Conservation (phyloP, 1,284 basidiomycete genomes). For the Cystobasidium slooffiae region DNA sequence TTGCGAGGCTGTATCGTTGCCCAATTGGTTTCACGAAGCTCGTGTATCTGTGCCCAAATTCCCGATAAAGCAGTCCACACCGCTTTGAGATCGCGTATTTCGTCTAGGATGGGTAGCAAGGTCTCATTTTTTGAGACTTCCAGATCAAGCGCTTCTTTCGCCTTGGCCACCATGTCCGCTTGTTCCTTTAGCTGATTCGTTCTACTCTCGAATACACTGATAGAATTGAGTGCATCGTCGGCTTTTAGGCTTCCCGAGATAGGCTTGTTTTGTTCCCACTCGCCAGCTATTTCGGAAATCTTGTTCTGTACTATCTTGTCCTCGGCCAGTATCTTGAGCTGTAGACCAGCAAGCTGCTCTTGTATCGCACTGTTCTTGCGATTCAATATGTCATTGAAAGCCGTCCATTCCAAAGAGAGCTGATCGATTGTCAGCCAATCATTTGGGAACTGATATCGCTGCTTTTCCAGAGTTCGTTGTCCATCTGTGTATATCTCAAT, state of each 20-base stretch:
- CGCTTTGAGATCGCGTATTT: conserved; percentile 91
- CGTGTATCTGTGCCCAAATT: conserved; percentile 90
- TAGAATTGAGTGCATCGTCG: conserved; percentile 91
- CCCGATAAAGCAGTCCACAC: conserved; percentile 99
- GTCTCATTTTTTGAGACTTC: conserved; percentile 88
- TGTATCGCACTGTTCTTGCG: conserved; percentile 98
- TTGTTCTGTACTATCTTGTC: conserved; percentile 96
- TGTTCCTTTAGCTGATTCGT: conserved; percentile 88
- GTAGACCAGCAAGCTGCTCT: conserved; percentile 96
- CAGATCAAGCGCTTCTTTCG: conserved; percentile 95
- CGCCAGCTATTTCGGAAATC: conserved; percentile 82
- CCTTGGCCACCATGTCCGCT: conserved; percentile 88
- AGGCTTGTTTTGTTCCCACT: conserved; percentile 95
- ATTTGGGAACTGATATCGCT: conserved; percentile 92
- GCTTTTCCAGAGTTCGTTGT: conserved; percentile 95
- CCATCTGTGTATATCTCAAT: conserved; percentile 91
- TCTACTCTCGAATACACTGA: conserved; percentile 90
- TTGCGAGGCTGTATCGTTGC: conserved; percentile 88
- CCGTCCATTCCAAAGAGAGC: conserved; percentile 95
- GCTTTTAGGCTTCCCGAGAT: conserved; percentile 95
- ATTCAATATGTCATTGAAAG: conserved; percentile 96
- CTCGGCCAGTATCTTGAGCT: conserved; percentile 98
- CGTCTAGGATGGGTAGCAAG: conserved; percentile 90
- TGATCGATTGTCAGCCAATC: conserved; percentile 99
- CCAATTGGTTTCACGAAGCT: conserved; percentile 88